Percentiles rank a stretch among this genome's conserved stretches.
These are phyloP conservation scores for Aspergillus arachidicola DNA, from an alignment of 2,329 filamentous ascomycete genomes.

Conservation along the genomic window DNA sequence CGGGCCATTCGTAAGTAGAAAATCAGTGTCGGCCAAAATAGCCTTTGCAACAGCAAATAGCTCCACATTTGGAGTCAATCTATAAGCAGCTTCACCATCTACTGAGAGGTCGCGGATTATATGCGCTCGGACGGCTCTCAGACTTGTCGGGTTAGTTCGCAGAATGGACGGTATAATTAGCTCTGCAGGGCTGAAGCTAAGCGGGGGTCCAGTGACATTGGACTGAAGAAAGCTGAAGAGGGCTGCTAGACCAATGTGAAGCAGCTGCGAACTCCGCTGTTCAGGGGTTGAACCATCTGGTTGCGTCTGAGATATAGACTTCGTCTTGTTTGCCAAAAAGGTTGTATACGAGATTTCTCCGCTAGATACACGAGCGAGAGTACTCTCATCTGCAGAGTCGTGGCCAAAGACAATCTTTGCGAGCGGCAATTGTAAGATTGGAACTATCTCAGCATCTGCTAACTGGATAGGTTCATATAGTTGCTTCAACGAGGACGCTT, in stretches of 20 bases:
- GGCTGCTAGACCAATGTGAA: constrained; percentile 67
- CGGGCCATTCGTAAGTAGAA: constrained; percentile 47
- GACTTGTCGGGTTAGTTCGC: constrained; percentile 41
- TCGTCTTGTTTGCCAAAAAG: constrained; percentile 39
- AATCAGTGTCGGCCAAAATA: constrained; percentile 53
- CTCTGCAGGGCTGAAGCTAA: constrained; percentile 60
- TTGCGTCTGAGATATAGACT: constrained; percentile 23
- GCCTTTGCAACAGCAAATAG: constrained; percentile 76
- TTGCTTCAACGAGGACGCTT: constrained; percentile 25
- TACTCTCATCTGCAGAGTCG: constrained; percentile 28
- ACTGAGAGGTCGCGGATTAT: constrained; percentile 71
- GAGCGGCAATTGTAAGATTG: constrained; percentile 38
- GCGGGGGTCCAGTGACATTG: constrained; percentile 83
- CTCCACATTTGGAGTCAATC: constrained; percentile 79
- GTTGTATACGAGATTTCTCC: constrained; percentile 41
- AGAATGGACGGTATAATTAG: constrained; percentile 51
- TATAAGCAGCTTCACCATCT: constrained; percentile 86
- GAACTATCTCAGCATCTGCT: constrained; percentile 35
- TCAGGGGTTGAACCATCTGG: constrained; percentile 25
- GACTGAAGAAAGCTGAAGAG: constrained; percentile 81
- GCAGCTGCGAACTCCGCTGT: constrained; percentile 41
- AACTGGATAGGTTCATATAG: constrained; percentile 40
- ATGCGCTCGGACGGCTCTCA: constrained; percentile 54
- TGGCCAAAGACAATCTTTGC: constrained; percentile 44
- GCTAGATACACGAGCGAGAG: constrained; percentile 31